These are phyloP conservation scores for Penicillium sp. DNA, from an alignment of 2,329 filamentous ascomycete species.

Conservation along the genomic window DNA sequence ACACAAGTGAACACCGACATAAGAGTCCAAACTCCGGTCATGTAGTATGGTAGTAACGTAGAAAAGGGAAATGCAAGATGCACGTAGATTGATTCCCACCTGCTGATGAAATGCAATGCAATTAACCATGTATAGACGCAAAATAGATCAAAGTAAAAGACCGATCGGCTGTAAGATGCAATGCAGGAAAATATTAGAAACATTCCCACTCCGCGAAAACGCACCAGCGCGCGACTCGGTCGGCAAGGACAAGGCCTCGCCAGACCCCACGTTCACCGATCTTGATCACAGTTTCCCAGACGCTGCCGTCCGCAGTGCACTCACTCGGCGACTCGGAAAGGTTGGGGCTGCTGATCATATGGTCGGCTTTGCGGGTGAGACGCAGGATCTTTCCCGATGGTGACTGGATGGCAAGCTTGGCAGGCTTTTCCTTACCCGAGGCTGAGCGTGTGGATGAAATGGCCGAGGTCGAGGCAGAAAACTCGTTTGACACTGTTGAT, in stretches of 20 bases:
- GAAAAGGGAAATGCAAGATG: constrained; percentile 10
- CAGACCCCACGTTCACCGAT: constrained; percentile 67
- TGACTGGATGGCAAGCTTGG: constrained; percentile 92
- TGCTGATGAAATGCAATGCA: constrained; percentile 24
- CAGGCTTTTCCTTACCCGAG: constrained; percentile 70
- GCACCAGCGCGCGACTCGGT: constrained; percentile 69
- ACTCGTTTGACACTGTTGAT: constrained; percentile 49
- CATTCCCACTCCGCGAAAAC: constrained; percentile 73
- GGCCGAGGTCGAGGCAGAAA: constrained; percentile 54
- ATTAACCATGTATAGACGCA: constrained; percentile 15
- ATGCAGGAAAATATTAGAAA: constrained; percentile 42
- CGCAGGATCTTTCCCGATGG: constrained; percentile 93
- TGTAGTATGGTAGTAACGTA: constrained; percentile 13
- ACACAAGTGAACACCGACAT: neutral
- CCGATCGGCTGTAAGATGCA: neutral
- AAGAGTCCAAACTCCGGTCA: constrained; percentile 18
- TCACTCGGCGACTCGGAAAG: constrained; percentile 42
- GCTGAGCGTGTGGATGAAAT: constrained; percentile 55
- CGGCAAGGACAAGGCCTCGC: constrained; percentile 67
- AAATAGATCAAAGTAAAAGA: constrained; percentile 11
- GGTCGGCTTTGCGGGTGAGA: constrained; percentile 54
- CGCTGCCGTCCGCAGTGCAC: constrained; percentile 55
- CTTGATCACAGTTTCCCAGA: constrained; percentile 71
- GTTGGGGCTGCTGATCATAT: constrained; percentile 43
- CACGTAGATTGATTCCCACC: constrained; percentile 18